Conservation (phyloP, 257 asterid genomes). For the Fraxinus americana region DNA sequence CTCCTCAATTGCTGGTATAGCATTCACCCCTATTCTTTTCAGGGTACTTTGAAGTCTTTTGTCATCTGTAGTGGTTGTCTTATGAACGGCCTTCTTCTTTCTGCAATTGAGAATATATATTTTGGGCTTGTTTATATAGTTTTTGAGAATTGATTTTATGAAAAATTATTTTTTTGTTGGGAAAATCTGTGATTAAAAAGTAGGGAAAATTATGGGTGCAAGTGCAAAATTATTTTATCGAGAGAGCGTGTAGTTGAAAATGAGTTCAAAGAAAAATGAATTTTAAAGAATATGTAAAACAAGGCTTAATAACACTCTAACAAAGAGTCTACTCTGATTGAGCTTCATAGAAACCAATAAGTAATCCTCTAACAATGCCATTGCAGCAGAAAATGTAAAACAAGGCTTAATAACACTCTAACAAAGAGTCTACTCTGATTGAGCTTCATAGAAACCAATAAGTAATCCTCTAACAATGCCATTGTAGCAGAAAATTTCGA, state of each 20-base stretch:
- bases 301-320: background rate
- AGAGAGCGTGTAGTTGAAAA: no score
- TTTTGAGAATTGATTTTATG: no score
- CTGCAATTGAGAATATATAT: slow-evolving; percentile 29
- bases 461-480: background rate
- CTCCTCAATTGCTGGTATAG: slow-evolving; percentile 76
- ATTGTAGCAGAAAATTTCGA: background rate
- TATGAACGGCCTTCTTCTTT: slow-evolving; percentile 88
- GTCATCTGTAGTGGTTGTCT: slow-evolving; percentile 74
- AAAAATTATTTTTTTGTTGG: no score
- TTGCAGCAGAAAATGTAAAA: background rate
- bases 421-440: background rate
- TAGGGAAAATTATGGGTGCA: no score
- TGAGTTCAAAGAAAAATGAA: no score
- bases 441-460: background rate
- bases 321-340: background rate
- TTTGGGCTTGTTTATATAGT: no score
- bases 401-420: background rate
- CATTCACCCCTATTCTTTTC: slow-evolving; percentile 79
- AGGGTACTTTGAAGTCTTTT: slow-evolving; percentile 77
- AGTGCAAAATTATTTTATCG: no score
- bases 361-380: background rate
- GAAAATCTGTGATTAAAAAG: no score
- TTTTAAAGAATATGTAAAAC: no score
- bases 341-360: background rate